Percentiles rank a stretch among this genome's conserved stretches.
These are phyloP conservation scores for Marchantia polymorpha DNA, from an alignment of 225 moss, liverwort and hornwort genomes.

Conservation along the genomic window DNA sequence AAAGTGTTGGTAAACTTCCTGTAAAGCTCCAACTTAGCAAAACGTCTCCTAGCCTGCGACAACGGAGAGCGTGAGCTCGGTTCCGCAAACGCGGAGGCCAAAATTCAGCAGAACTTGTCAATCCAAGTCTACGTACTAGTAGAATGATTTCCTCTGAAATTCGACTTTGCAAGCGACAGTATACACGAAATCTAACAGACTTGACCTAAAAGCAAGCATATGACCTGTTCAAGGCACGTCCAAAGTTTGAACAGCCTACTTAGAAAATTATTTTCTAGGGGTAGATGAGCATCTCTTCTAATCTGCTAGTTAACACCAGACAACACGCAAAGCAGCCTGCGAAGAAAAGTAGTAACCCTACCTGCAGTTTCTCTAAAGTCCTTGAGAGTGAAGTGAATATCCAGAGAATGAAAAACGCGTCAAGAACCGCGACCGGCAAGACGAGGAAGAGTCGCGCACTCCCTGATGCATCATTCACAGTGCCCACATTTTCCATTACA, in stretches of 20 bases:
- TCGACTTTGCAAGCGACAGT: background rate
- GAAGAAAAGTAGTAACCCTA: constrained; percentile 2
- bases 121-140: background rate
- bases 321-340: background rate
- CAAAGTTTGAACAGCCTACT: background rate
- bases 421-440: constrained; percentile 92
- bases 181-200: background rate
- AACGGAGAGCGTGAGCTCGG: background rate
- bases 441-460: constrained; percentile 72
- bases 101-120: background rate
- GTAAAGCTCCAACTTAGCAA: constrained; percentile 92
- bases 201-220: background rate
- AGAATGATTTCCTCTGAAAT: background rate
- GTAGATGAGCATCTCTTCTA: background rate
- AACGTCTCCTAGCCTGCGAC: constrained; percentile 62
- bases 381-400: constrained; percentile 95
- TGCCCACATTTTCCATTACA: constrained; percentile 87
- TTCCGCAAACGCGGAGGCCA: background rate
- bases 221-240: background rate
- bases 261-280: too few species aligned
- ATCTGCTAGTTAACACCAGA: background rate
- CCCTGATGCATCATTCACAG: constrained; percentile 81
- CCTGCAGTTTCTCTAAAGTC: constrained; percentile 92
- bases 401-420: constrained; percentile 98
- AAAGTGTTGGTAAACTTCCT: constrained; percentile 94